Evolutionary conservation across 371 early-diverging fungal species (phyloP), one percentile per base, ranked within the genome.

Genomic region (Thermomucor indicae-seudaticae): DNA sequence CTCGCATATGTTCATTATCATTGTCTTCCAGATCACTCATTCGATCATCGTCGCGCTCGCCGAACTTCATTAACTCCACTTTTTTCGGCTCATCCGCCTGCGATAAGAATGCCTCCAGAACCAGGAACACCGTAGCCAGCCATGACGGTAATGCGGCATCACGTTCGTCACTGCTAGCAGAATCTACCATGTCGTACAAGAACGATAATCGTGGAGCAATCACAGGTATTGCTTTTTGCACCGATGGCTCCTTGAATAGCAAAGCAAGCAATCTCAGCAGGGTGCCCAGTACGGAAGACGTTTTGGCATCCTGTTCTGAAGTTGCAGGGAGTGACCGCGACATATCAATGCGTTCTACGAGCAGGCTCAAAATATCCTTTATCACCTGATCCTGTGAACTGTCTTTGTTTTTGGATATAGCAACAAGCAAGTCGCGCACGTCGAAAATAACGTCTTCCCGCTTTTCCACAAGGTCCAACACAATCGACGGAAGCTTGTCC

Each of bases 401-500:
- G 17, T 70, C 70, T 48, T 83, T 80, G 37, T 73, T 59, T 6
- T 84, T 44, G 3, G 81, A 48, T n/a, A n/a, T n/a, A n/a, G n/a
- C n/a, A 0, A 72, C 70, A 6, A 84, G 57, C 19, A 89, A 63
- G 34, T 90, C 89, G 28, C 88, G 86, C 23, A 90, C 64, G 39
- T 80, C 78, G 56, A 89, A 84, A 16, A 89, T 78, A 1, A 79
- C 58, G 51, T 85, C 86, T 17, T 86, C 84, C 40, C 83, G 70
- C 41, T 74, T 55, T 55, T 85, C 86, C 1, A 87, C 59, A 20
- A 94, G 55, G 8, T 72, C 72, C 12, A 92, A 60, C 0, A 78
- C 58, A 3, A 81, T 56, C 1, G 63, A 51, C 4, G 83, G 75
- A 24, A 86, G 60, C 12, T 69, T 64, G 4, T 60, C 67, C 23